Conservation (phyloP, 2,329 filamentous ascomycete species). For the Exophiala mesophila region DNA sequence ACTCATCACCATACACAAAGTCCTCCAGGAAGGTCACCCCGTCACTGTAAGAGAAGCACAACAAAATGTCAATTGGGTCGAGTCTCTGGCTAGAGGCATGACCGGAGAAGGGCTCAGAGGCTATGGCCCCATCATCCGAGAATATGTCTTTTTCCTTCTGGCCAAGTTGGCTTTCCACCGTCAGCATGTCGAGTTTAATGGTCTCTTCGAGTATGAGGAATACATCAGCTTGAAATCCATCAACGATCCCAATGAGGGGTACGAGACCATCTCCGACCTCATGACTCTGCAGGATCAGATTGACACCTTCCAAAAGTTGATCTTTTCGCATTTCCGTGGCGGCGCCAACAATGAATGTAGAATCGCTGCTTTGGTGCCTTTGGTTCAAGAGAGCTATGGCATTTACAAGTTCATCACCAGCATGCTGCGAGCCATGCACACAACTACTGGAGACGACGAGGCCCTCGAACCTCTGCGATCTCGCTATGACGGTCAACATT, state of each 20-base stretch:
- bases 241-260: conserved; percentile 96
- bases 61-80: conserved; percentile 82
- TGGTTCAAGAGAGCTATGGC: conserved; percentile 96
- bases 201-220: conserved; percentile 96
- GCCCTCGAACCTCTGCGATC: conserved; percentile 81
- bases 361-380: conserved; percentile 85
- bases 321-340: conserved; percentile 92
- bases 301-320: conserved; percentile 95
- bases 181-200: conserved; percentile 96
- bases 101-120: conserved; percentile 76
- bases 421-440: conserved; percentile 98
- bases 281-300: conserved; percentile 98
- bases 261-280: conserved; percentile 92
- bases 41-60: conserved; percentile 82
- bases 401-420: conserved; percentile 99
- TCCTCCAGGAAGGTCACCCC: conserved; percentile 93
- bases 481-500: conserved; percentile 92
- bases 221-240: conserved; percentile 97
- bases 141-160: conserved; percentile 94
- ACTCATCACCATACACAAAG: conserved; percentile 94
- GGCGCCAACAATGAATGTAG: conserved; percentile 93
- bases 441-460: conserved; percentile 88
- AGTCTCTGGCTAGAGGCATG: conserved; percentile 81
- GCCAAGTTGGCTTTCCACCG: conserved; percentile 96
- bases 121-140: conserved; percentile 86